Evolutionary conservation across 2,329 filamentous ascomycete species (phyloP), one percentile per base, ranked within the genome.

Genomic region (Cucurbitaria berberidis): DNA sequence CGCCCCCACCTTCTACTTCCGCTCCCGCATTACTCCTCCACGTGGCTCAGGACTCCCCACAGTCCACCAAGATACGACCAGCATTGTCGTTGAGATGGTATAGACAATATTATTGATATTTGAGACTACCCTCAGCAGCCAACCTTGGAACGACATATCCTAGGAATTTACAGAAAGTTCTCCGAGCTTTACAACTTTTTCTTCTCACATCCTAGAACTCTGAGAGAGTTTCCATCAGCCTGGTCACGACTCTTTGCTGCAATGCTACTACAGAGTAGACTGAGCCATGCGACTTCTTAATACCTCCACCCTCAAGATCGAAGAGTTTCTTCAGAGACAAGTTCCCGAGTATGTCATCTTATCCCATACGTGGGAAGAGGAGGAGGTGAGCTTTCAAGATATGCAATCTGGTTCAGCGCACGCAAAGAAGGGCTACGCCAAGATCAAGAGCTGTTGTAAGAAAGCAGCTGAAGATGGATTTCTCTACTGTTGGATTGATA

Each of bases 321-420:
- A 39, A 15, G 16, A 39, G 11, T 39, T 39, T 22, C 16, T 39
- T 11, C 21, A 10, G 10, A 39, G 21, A 5, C 5, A 13, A 3
- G 15, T n/a, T 9, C 18, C 21, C 8, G 18, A 39, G 11, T 53
- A 53, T 49, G 45, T 45, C 5, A 53, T 53, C 16, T 35, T 49
- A n/a, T 48, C 45, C 3, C 45, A 53, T 35, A 45, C 45, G 2
- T 53, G 51, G 51, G 45, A 26, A 19, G 39, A 41, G 8, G 36
- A 47, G 11, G 53, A 55, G 32, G 44, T 55, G 11, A 44, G 26
- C 22, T 48, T 44, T 7, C 21, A 36, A 15, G 47, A 55, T 18
- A n/a, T 55, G 10, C 42, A 18, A n/a, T 42, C 34, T 6, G 45
- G 40, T 13, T 8, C 19, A 16, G 39, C 2, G 7, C 18, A 26